These are phyloP conservation scores for Casaregolazyma lundiana DNA, from an alignment of 1,139 yeast genomes.

Conservation along the genomic window DNA sequence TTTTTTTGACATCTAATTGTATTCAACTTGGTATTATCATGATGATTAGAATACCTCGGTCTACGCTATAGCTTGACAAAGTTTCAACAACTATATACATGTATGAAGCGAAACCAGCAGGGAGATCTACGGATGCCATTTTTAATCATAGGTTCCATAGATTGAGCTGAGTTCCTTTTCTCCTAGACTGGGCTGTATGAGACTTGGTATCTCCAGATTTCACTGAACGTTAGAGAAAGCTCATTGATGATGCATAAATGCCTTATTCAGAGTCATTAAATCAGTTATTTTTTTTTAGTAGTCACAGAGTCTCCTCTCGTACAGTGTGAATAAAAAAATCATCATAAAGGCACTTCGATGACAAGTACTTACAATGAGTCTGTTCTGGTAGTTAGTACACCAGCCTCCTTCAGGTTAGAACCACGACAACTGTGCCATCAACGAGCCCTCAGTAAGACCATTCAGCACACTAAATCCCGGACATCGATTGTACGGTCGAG, in stretches of 20 bases:
- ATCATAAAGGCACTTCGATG: slow-evolving; percentile 11
- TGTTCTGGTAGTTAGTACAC: not conserved
- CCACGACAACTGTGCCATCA: not conserved
- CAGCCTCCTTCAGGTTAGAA: too few relatives aligned
- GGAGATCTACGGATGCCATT: too few relatives aligned
- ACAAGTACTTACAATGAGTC: not conserved
- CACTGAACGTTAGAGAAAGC: not conserved
- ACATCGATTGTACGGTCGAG: slow-evolving; percentile 20
- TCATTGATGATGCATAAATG: not conserved
- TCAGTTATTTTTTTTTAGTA: slow-evolving; percentile 19
- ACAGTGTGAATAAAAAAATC: slow-evolving; percentile 23
- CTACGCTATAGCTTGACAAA: too few relatives aligned
- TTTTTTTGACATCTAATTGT: too few relatives aligned
- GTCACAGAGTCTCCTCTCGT: slow-evolving; percentile 19
- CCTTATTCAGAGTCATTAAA: slow-evolving; percentile 22
- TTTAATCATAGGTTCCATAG: too few relatives aligned
- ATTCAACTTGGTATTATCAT: too few relatives aligned
- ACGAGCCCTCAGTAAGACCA: slow-evolving; percentile 15
- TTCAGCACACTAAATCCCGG: slow-evolving; percentile 17
- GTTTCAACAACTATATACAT: too few relatives aligned
- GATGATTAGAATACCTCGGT: too few relatives aligned
- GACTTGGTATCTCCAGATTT: not conserved
- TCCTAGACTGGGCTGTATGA: not conserved
- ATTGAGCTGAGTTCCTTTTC: too few relatives aligned
- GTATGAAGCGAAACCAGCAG: too few relatives aligned